These are phyloP conservation scores for Cenchrus purpureus DNA, from an alignment of 176 grass and related monocot genomes.

Conservation along the genomic window DNA sequence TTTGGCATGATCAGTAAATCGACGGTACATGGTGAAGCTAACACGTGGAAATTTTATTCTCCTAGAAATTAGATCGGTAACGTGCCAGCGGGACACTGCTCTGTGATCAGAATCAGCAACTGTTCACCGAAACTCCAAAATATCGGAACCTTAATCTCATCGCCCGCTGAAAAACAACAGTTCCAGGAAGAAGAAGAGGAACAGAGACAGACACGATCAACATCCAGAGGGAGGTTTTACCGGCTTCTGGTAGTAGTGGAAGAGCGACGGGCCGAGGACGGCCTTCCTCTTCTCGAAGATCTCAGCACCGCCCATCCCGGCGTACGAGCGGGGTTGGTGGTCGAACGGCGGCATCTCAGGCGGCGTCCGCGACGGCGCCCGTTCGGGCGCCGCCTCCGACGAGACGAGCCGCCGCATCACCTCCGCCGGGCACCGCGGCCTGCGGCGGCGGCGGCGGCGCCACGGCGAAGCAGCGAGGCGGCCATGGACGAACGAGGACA, in stretches of 20 bases:
- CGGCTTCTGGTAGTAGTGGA: conserved; percentile 99
- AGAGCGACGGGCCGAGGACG: conserved; percentile 84
- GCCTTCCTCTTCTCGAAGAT: conserved; percentile 78
- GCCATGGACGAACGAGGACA: conserved; percentile 40
- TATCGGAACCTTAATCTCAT: not conserved
- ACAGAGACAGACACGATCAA: not conserved
- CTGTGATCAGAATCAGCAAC: not conserved
- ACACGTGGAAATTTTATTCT: not conserved
- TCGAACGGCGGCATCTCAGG: conserved; percentile 79
- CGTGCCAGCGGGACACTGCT: not conserved
- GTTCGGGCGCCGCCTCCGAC: conserved; percentile 40
- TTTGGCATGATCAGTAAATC: not conserved
- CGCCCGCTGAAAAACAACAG: not conserved
- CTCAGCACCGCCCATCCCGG: conserved; percentile 62
- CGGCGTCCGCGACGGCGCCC: conserved; percentile 16
- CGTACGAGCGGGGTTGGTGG: conserved; percentile 69
- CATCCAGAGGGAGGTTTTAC: conserved; percentile 35
- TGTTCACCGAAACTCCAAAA: not conserved
- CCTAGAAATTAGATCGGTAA: not conserved
- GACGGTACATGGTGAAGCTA: not conserved
- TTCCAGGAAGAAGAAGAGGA: not conserved
- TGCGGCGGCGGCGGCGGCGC: not conserved
- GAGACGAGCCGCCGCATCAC: conserved; percentile 48
- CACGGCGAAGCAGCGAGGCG: conserved; percentile 35
- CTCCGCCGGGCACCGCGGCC: conserved; percentile 18